Evolutionary conservation across 176 grass and related monocot genomes (phyloP).

Genomic region (Musa beccarii): DNA sequence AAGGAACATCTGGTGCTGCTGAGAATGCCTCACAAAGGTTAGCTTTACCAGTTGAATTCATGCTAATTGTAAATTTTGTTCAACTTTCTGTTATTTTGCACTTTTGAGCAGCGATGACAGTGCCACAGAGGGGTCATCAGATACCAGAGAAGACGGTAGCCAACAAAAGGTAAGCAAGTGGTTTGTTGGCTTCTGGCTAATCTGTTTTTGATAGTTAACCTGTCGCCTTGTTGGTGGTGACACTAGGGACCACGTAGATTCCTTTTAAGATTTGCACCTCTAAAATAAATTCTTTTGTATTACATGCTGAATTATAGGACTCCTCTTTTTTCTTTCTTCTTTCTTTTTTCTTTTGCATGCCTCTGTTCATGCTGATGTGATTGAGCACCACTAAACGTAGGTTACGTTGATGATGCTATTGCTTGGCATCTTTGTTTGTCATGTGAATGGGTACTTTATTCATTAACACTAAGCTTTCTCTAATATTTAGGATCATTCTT

Average conservation of each 20-base stretch:
- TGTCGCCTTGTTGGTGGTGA: not conserved
- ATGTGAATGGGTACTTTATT: not conserved
- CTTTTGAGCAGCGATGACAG: constrained; percentile 40
- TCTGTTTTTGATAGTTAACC: not conserved
- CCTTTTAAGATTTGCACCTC: not conserved
- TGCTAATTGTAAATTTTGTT: constrained; percentile 9
- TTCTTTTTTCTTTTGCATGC: not conserved
- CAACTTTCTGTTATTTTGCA: constrained; percentile 9
- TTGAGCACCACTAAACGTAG: not conserved
- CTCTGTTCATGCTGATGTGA: not conserved
- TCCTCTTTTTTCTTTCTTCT: not conserved
- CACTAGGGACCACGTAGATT: not conserved
- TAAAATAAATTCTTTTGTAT: not conserved
- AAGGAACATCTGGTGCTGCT: constrained; percentile 24
- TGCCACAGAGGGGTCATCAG: constrained; percentile 68
- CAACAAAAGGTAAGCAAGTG: constrained; percentile 51
- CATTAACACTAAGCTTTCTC: not conserved
- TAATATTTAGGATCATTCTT: not conserved
- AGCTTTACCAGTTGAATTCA: constrained; percentile 12
- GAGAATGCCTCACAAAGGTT: constrained; percentile 73
- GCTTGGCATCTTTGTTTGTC: not conserved
- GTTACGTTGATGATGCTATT: not conserved
- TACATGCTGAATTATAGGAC: not conserved
- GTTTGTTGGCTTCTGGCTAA: not conserved
- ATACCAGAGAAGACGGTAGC: constrained; percentile 59